Conservation (phyloP, 2,329 filamentous ascomycete species). For the Phoma herbarum region DNA sequence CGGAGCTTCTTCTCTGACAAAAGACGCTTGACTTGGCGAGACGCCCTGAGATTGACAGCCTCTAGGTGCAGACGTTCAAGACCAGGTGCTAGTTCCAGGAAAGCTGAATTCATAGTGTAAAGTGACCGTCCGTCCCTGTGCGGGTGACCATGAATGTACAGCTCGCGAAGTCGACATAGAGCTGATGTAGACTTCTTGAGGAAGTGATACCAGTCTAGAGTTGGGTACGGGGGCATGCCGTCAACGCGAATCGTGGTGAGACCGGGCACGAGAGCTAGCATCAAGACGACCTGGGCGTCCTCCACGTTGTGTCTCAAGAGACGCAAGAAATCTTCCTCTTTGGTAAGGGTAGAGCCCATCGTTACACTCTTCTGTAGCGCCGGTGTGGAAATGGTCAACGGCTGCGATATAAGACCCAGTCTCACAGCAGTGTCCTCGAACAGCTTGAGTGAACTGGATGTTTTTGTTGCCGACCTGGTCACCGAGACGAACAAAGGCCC, state of each 20-base stretch:
- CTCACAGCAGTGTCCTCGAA: not conserved
- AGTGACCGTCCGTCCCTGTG: no score
- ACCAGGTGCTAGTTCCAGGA: not conserved
- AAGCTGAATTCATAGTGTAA: not conserved
- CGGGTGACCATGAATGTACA: not conserved
- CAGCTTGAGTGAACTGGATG: not conserved
- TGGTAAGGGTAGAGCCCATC: not conserved
- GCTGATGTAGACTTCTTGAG: not conserved
- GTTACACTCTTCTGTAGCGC: not conserved
- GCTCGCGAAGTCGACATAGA: not conserved
- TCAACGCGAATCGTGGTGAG: not conserved
- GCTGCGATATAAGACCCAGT: not conserved
- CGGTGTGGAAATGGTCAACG: not conserved
- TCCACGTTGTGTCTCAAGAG: conserved; percentile 1
- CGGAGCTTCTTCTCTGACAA: not conserved
- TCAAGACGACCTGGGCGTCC: conserved; percentile 4
- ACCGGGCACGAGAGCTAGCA: not conserved
- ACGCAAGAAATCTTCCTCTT: not conserved
- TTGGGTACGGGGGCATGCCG: not conserved
- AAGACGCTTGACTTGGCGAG: not conserved
- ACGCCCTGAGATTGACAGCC: not conserved
- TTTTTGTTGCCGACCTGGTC: not conserved
- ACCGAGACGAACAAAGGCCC: not conserved
- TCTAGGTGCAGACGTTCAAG: not conserved
- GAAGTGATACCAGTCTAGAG: not conserved